Percentiles rank a stretch among this genome's conserved stretches.
Conservation (phyloP, 1,139 yeast genomes). For the Kodamaea derodonti region DNA sequence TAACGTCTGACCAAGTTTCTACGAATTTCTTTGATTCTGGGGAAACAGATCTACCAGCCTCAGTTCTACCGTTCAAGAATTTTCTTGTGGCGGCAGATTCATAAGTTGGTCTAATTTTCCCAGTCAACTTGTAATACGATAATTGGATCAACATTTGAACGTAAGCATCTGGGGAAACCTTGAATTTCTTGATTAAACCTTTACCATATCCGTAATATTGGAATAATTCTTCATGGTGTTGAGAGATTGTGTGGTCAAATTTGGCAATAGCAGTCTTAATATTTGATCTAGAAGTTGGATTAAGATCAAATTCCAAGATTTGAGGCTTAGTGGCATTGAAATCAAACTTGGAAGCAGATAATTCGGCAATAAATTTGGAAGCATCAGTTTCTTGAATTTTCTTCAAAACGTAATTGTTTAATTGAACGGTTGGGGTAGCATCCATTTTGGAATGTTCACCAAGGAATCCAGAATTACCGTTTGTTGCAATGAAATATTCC, state of each 20-base stretch:
- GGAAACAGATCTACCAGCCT: constrained; percentile 89
- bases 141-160: constrained; percentile 74
- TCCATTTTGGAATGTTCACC: constrained; percentile 99
- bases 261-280: constrained; percentile 55
- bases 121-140: constrained; percentile 76
- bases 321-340: constrained; percentile 18
- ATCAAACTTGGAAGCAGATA: constrained; percentile 14
- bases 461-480: constrained; percentile 86
- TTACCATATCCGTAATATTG: constrained; percentile 74
- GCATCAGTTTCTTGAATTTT: constrained; percentile 50
- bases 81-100: constrained; percentile 95
- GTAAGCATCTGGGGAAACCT: constrained; percentile 74
- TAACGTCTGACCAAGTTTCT: constrained; percentile 66
- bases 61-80: constrained; percentile 91
- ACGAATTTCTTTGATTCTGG: constrained; percentile 70
- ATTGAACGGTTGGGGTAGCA: constrained; percentile 90
- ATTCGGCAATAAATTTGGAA: constrained; percentile 24
- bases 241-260: constrained; percentile 48
- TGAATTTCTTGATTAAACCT: constrained; percentile 61
- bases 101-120: constrained; percentile 83
- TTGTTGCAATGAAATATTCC: constrained; percentile 76
- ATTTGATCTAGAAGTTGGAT: constrained; percentile 48
- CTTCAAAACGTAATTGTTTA: constrained; percentile 72
- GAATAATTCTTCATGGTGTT: constrained; percentile 62
- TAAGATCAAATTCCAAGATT: constrained; percentile 41